These are phyloP conservation scores for Megacollybia marginata DNA, from an alignment of 768 basidiomycete genomes.

Conservation along the genomic window DNA sequence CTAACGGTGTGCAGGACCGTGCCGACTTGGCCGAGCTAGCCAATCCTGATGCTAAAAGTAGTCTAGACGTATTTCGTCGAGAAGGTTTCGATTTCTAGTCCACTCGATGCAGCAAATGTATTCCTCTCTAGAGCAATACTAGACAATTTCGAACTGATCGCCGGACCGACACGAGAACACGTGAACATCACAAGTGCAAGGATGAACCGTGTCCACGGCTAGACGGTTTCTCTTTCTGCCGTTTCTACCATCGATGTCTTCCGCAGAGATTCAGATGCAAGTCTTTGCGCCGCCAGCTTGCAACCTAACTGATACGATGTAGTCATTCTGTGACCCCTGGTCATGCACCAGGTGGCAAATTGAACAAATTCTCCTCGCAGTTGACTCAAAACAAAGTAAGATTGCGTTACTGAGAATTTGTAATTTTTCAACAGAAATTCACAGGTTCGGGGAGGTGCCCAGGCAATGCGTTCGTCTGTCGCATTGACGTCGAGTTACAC, in stretches of 20 bases:
- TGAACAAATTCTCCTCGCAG: constrained; percentile 71
- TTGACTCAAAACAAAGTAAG: constrained; percentile 74
- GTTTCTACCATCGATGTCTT: too few relatives aligned
- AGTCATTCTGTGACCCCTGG: background rate
- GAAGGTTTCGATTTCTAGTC: constrained; percentile 86
- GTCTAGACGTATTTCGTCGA: constrained; percentile 65
- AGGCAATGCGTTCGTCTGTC: constrained; percentile 72
- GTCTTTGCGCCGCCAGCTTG: too few relatives aligned
- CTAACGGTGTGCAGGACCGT: constrained; percentile 47
- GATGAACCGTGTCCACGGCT: too few relatives aligned
- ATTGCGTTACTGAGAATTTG: background rate
- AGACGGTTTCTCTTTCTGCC: too few relatives aligned
- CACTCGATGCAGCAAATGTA: too few relatives aligned
- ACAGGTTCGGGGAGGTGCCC: constrained; percentile 64
- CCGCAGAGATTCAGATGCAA: too few relatives aligned
- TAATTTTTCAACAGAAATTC: constrained; percentile 1
- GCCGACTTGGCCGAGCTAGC: constrained; percentile 76
- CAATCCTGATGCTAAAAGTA: constrained; percentile 49
- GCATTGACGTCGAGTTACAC: background rate
- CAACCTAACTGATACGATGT: too few relatives aligned
- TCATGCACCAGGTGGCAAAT: constrained; percentile 16
- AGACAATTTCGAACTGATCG: too few relatives aligned
- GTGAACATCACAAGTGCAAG: too few relatives aligned
- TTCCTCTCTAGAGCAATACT: too few relatives aligned
- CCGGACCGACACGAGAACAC: too few relatives aligned